Conservation (phyloP, 306 rosid genomes). For the Albizia julibrissin region DNA sequence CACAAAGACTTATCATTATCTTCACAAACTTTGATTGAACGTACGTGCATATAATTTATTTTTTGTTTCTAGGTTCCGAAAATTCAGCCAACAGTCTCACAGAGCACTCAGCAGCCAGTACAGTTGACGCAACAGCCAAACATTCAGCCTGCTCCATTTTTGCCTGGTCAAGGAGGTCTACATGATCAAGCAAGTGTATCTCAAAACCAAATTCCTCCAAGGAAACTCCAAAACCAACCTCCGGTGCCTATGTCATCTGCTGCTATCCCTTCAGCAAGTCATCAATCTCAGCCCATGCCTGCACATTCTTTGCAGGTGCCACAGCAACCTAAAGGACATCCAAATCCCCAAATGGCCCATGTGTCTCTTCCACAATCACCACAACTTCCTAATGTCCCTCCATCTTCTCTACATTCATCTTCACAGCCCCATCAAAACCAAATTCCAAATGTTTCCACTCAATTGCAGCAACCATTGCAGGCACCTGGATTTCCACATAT, state of each 20-base stretch:
- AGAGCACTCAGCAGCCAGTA: conserved; percentile 60
- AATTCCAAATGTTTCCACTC: conserved; percentile 54
- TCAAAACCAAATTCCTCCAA: conserved; percentile 55
- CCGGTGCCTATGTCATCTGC: conserved; percentile 57
- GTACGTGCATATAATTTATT: conserved; percentile 16
- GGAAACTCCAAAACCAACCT: conserved; percentile 74
- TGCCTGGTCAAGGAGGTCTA: conserved; percentile 52
- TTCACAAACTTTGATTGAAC: conserved; percentile 23
- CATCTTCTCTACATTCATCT: conserved; percentile 65
- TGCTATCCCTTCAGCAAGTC: conserved; percentile 59
- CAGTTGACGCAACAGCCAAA: conserved; percentile 55
- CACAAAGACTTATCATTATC: background rate
- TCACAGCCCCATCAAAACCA: conserved; percentile 78
- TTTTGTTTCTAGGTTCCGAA: conserved; percentile 64
- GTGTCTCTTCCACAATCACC: conserved; percentile 66
- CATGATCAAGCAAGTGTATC: conserved; percentile 74
- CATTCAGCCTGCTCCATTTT: conserved; percentile 52
- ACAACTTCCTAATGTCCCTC: conserved; percentile 65
- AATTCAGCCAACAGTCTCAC: conserved; percentile 63
- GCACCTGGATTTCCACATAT: conserved; percentile 68
- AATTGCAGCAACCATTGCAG: conserved; percentile 73
- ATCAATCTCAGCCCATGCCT: conserved; percentile 68
- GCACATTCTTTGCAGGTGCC: conserved; percentile 61
- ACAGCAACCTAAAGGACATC: conserved; percentile 72
- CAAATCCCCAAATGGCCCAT: conserved; percentile 55